Conservation (phyloP, 768 basidiomycete genomes). For the Symmetrospora coprosmae region DNA sequence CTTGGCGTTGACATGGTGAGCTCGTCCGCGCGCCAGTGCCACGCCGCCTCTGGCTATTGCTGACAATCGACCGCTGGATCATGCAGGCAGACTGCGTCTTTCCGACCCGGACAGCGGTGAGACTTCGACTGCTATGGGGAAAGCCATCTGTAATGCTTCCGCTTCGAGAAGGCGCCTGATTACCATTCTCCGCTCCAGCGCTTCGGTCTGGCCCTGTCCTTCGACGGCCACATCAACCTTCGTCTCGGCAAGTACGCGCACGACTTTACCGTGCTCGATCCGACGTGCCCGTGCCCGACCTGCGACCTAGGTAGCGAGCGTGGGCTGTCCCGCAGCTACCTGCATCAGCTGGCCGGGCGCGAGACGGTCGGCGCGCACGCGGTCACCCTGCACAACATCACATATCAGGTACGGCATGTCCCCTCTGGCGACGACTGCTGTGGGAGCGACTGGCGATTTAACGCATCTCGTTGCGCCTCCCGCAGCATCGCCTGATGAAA, state of each 20-base stretch:
- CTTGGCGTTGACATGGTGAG: slow-evolving; percentile 82
- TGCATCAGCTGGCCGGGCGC: slow-evolving; percentile 60
- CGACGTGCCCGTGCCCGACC: slow-evolving; percentile 70
- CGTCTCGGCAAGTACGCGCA: slow-evolving; percentile 55
- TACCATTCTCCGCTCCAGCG: too few relatives aligned
- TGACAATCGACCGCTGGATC: neutral
- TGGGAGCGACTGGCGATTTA: neutral
- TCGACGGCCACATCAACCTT: slow-evolving; percentile 65
- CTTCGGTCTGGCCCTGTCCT: slow-evolving; percentile 77
- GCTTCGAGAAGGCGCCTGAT: too few relatives aligned
- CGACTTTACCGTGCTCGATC: slow-evolving; percentile 60
- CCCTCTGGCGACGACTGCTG: too few relatives aligned
- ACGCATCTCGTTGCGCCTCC: too few relatives aligned
- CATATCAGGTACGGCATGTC: slow-evolving; percentile 9
- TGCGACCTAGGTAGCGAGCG: slow-evolving; percentile 44
- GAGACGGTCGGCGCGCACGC: slow-evolving; percentile 75
- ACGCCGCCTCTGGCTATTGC: neutral
- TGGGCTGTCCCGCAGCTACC: slow-evolving; percentile 56
- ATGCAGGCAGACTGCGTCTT: slow-evolving; percentile 78
- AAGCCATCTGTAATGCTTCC: too few relatives aligned
- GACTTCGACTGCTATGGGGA: too few relatives aligned
- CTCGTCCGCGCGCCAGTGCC: too few relatives aligned
- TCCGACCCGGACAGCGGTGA: slow-evolving; percentile 65
- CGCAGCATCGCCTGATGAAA: slow-evolving; percentile 49
- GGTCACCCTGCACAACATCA: slow-evolving; percentile 24